Conservation (phyloP, 2,329 filamentous ascomycete species). For the Seiridium unicorne region DNA sequence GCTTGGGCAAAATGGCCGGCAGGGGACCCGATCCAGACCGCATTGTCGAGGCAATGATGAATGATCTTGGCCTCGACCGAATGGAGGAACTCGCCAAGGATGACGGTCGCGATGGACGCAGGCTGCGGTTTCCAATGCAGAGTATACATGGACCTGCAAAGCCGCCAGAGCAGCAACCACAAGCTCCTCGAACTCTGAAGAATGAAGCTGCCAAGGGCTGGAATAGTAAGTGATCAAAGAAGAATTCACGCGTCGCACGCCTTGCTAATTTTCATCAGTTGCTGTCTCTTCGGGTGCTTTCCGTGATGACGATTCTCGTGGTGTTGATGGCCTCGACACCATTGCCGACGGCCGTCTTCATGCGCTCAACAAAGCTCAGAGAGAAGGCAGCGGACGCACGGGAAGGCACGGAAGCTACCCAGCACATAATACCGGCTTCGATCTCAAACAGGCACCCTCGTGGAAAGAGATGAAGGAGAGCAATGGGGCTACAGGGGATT, state of each 20-base stretch:
- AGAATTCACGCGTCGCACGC: neutral
- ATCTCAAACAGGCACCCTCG: neutral
- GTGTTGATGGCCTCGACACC: neutral
- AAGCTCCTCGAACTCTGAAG: neutral
- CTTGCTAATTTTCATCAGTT: neutral
- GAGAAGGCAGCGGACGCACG: neutral
- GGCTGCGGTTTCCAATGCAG: neutral
- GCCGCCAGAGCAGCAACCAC: neutral
- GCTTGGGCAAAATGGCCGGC: too few species aligned
- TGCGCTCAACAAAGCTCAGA: neutral
- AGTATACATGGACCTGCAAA: neutral
- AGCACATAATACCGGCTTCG: too few species aligned
- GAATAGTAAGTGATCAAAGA: neutral
- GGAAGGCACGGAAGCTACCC: neutral
- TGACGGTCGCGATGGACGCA: neutral
- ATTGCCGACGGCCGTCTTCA: slow-evolving; percentile 3
- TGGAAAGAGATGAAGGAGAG: neutral
- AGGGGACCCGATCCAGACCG: too few species aligned
- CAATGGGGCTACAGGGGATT: neutral
- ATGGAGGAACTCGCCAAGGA: slow-evolving; percentile 2
- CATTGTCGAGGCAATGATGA: slow-evolving; percentile 2
- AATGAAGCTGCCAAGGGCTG: neutral
- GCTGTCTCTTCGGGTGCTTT: slow-evolving; percentile 1
- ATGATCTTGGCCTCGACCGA: slow-evolving; percentile 1
- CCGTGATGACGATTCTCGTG: neutral